Evolutionary conservation across 192 early-diverging fungal species (phyloP), one percentile per base, ranked within the genome.

Genomic region (Haplosporangium gracile): DNA sequence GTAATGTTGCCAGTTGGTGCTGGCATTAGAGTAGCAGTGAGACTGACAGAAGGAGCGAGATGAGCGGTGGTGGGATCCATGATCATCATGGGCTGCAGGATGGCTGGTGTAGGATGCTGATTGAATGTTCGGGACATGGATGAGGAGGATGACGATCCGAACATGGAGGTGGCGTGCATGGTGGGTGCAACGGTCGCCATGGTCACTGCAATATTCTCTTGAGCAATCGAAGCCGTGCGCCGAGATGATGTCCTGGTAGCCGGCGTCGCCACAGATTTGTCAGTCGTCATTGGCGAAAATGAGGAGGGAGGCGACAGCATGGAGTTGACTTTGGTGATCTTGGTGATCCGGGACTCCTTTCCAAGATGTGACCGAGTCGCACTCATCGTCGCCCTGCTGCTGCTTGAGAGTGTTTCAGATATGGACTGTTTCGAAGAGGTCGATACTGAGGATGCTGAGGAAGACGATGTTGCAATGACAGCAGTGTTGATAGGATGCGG

Each of bases 1-100:
- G 84, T 86, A n/a, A 81, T 68, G 39, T 86, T 86, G n/a, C 72
- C 72, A 1, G 40, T 57, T 15, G 38, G 5, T 22, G 76, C 16
- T 9, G 55, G 11, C 29, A 11, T 40, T 10, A 47, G 1, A 5
- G 70, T 22, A 16, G 49, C 10, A 0, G 15, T 72, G 6, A 39
- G 11, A 49, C 68, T 32, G 5, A 13, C 0, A 15, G 77, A n/a
- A 40, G 49, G 4, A 1, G 68, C n/a, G 4, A 57, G n/a, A 22
- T 36, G n/a, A 29, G 51, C 7, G 34, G 43, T 26, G 49, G 47
- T 39, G 34, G 55, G 40, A 42, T 40, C 39, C 38, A 77, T 49
- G 24, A 29, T 26, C 49, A 36, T 74, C 32, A 45, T 75, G 36
- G 49, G 38, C 9, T 57, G 60, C 24, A 40, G 5, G 10, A 60